These are phyloP conservation scores for Coemansia sp. DNA, from an alignment of 192 early-diverging fungal genomes.

Conservation along the genomic window DNA sequence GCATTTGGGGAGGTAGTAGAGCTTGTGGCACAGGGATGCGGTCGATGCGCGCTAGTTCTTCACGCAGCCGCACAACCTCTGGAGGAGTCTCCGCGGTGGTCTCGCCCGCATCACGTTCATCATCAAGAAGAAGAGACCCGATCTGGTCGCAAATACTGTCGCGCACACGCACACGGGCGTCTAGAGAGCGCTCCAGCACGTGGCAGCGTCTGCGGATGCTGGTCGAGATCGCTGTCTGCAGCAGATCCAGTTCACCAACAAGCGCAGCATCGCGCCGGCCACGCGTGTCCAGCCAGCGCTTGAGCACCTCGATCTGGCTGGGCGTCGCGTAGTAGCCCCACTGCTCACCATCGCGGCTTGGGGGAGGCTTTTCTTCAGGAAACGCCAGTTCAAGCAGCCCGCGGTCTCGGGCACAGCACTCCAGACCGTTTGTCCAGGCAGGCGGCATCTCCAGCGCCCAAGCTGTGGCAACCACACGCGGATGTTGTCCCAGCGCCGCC, in stretches of 20 bases:
- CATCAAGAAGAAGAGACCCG: conserved; percentile 7
- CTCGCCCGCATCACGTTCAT: background rate
- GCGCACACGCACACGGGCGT: conserved; percentile 24
- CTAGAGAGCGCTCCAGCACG: conserved; percentile 33
- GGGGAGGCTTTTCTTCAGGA: conserved; percentile 11
- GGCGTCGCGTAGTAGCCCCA: conserved; percentile 59
- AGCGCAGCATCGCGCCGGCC: conserved; percentile 74
- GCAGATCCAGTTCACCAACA: conserved; percentile 58
- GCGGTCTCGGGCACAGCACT: conserved; percentile 19
- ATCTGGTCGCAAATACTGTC: conserved; percentile 31
- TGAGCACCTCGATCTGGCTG: conserved; percentile 65
- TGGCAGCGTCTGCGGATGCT: conserved; percentile 63
- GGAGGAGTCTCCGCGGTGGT: background rate
- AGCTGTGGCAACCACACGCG: conserved; percentile 19
- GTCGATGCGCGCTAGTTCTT: conserved; percentile 29
- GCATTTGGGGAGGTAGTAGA: conserved; percentile 31
- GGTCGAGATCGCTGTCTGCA: conserved; percentile 40
- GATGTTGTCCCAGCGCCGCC: conserved; percentile 12
- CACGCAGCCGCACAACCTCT: conserved; percentile 10
- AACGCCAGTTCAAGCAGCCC: conserved; percentile 9
- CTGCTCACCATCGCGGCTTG: conserved; percentile 23
- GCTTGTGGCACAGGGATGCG: conserved; percentile 12
- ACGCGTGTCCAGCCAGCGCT: conserved; percentile 74
- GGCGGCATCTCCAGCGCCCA: conserved; percentile 52
- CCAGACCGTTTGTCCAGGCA: conserved; percentile 37